Base-by-base conservation (phyloP, 2,329 filamentous ascomycete species). In the Pestalotiopsis sp. region DNA sequence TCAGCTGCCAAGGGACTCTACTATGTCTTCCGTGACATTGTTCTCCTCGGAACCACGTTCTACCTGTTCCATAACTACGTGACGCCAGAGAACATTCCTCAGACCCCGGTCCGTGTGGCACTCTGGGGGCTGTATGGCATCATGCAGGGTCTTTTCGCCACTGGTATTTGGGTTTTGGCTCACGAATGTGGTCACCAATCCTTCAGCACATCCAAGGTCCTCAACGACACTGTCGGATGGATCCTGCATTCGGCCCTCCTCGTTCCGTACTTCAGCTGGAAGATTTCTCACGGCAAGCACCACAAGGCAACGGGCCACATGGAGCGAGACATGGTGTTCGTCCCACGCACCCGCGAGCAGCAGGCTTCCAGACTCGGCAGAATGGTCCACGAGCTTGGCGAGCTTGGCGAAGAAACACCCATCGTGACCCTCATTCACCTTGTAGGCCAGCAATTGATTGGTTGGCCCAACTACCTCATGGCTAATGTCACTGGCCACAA, bases 211-310 rank as follows among this genome's bases (percentile, higher is more conserved):
- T 98, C 93, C 77, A 95, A 93, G 85, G 84, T 90, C 12, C 83
- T 98, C 79, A 98, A 98, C 85, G 94, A 98, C 82, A 89, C 93
- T 31, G 94, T 96, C 69, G 95, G 95, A 77, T 98, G 93, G 93
- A 81, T 97, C 79, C 89, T 93, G 75, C 95, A 98, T 85, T 97
- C 95, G 49, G 82, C 90, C 59, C 90, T 98, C 52, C 87, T 98
- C 68, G 95, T 99, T 63, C 96, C 96, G 25, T 99, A 98, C 86
- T 99, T 98, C 86, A 97, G 94, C 80, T 99, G 96, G 96, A 97
- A 99, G 86, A 95, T 98, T 83, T 97, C 94, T 74, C 96, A 99
- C 85, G 93, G 94, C 86, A 97, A 97, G 90, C 96, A 99, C 87
- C 96, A 99, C 92, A 98, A 98, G 89, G 94, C 95, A 72, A 99